Conservation (phyloP, 805 yeast genomes). For the Diddensiella transvaalensis region DNA sequence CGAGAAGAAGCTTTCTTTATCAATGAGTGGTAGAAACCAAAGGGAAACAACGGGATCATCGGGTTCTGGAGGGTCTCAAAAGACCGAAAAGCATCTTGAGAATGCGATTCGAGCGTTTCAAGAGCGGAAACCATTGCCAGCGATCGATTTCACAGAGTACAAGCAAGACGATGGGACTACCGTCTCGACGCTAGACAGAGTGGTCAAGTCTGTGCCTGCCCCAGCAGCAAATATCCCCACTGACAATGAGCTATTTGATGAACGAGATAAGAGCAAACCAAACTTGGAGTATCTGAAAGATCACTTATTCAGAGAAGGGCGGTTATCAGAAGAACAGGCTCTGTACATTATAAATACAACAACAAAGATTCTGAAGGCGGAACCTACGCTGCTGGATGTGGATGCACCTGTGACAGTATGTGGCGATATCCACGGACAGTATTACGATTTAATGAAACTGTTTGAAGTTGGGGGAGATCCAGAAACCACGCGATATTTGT, state of each 20-base stretch:
- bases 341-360: slow-evolving; percentile 62
- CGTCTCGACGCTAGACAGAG: slow-evolving; percentile 55
- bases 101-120: slow-evolving; percentile 37
- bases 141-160: slow-evolving; percentile 43
- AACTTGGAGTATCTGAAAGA: slow-evolving; percentile 64
- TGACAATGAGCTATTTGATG: slow-evolving; percentile 62
- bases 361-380: slow-evolving; percentile 56
- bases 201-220: slow-evolving; percentile 54
- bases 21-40: too few relatives aligned
- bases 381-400: slow-evolving; percentile 75
- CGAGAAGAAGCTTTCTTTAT: too few relatives aligned
- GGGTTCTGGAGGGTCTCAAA: background rate
- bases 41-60: slow-evolving; percentile 12
- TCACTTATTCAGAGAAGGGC: slow-evolving; percentile 79
- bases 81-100: slow-evolving; percentile 25
- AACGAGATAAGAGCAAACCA: slow-evolving; percentile 56
- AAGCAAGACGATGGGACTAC: slow-evolving; percentile 56
- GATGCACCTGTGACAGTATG: slow-evolving; percentile 95
- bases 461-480: slow-evolving; percentile 95
- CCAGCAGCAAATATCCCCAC: slow-evolving; percentile 64
- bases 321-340: slow-evolving; percentile 69
- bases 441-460: slow-evolving; percentile 80
- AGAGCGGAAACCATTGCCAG: slow-evolving; percentile 31
- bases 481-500: slow-evolving; percentile 65
- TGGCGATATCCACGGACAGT: slow-evolving; percentile 98